These are phyloP conservation scores for Ecytonucleospora hepatopenaei DNA, from an alignment of 371 early-diverging fungal species.

Conservation along the genomic window DNA sequence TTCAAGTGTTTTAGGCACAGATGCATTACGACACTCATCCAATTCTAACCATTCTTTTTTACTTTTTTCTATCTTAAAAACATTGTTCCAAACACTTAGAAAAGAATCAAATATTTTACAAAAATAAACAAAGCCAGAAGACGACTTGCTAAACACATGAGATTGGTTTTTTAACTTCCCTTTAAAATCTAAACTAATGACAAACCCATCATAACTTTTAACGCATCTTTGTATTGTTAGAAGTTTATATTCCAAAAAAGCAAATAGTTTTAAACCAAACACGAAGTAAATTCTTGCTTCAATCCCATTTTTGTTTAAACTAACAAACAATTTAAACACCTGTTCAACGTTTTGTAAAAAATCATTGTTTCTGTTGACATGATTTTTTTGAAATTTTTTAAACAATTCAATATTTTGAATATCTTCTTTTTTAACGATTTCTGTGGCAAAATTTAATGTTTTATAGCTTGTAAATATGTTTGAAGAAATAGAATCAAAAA, in stretches of 20 bases:
- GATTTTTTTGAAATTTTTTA: neutral
- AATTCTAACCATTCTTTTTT: neutral
- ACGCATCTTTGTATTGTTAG: conserved; percentile 12
- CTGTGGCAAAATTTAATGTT: neutral
- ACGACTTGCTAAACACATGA: conserved; percentile 14
- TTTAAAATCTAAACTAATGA: conserved; percentile 27
- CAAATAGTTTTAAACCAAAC: conserved; percentile 1
- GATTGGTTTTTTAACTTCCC: conserved; percentile 21
- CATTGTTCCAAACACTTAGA: neutral
- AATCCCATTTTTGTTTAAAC: conserved; percentile 13
- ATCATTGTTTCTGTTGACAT: neutral
- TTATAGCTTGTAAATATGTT: neutral
- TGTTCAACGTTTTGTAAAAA: neutral
- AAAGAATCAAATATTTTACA: neutral
- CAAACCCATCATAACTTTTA: conserved; percentile 8
- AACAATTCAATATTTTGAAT: neutral
- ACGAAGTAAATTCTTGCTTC: conserved; percentile 31
- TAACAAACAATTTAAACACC: conserved; percentile 1
- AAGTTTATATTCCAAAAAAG: conserved; percentile 32
- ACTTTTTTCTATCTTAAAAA: neutral
- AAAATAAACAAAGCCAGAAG: neutral
- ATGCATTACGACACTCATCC: conserved; percentile 22
- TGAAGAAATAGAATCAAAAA: neutral
- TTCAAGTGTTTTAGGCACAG: conserved; percentile 21
- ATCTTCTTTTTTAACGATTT: neutral